Evolutionary conservation across 164 flowering plant genomes (phyloP).

Genomic region (Tinospora cordifolia): DNA sequence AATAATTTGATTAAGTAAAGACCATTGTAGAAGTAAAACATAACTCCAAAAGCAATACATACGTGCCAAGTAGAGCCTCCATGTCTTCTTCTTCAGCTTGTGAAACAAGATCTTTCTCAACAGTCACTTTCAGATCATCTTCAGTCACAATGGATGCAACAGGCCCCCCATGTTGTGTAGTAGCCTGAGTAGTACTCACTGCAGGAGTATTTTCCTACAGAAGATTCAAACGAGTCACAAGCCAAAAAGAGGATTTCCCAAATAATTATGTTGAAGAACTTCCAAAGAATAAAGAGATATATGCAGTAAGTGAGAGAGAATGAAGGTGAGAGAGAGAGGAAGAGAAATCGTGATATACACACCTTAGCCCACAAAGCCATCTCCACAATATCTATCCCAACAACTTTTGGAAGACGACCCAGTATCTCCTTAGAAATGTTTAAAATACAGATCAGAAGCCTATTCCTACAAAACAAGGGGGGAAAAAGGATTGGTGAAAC

Average conservation of each 20-base stretch:
- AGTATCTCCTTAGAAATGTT: constrained; percentile 77
- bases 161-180: constrained; percentile 57
- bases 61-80: constrained; percentile 94
- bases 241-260: not conserved
- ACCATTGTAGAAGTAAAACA: not conserved
- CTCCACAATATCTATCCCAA: constrained; percentile 98
- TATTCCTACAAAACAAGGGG: constrained; percentile 57
- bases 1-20: not conserved
- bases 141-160: constrained; percentile 40
- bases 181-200: constrained; percentile 38
- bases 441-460: constrained; percentile 70
- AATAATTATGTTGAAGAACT: not conserved
- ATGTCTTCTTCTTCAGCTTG: constrained; percentile 95
- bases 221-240: constrained; percentile 1
- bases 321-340: not conserved
- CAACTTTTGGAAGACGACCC: constrained; percentile 88
- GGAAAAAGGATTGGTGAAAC: constrained; percentile 5
- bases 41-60: constrained; percentile 23
- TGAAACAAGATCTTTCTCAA: constrained; percentile 71
- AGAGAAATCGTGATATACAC: constrained; percentile 1
- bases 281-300: not conserved
- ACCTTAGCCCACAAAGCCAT: constrained; percentile 99
- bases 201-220: constrained; percentile 70
- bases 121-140: constrained; percentile 77
- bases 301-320: no score